Percentiles rank a stretch among this genome's conserved stretches.
Evolutionary conservation across 768 basidiomycete genomes (phyloP).

Genomic region (Paxillus rubicundulus): DNA sequence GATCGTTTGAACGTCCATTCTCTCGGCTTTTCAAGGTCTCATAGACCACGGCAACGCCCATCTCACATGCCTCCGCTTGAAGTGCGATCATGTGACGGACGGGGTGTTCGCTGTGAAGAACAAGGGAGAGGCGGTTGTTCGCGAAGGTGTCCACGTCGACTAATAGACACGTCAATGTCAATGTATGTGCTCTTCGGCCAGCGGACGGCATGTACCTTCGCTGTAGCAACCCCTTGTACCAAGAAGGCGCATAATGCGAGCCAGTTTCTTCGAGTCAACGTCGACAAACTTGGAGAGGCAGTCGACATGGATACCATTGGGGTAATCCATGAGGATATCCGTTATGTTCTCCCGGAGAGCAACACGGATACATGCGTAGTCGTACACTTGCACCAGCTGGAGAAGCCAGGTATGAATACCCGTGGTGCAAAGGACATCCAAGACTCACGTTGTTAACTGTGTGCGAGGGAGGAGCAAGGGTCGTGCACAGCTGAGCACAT

Average conservation of each 20-base stretch:
- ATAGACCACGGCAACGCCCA: slow-evolving; percentile 20
- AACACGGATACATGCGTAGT: slow-evolving; percentile 29
- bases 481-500: slow-evolving; percentile 4
- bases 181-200: background rate
- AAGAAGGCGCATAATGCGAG: slow-evolving; percentile 29
- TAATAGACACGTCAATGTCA: slow-evolving; percentile 6
- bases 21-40: slow-evolving; percentile 28
- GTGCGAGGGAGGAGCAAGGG: slow-evolving; percentile 18
- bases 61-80: slow-evolving; percentile 16
- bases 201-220: slow-evolving; percentile 26
- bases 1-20: slow-evolving; percentile 17
- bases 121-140: slow-evolving; percentile 35
- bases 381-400: slow-evolving; percentile 27
- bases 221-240: slow-evolving; percentile 29
- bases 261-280: slow-evolving; percentile 28
- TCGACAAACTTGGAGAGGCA: slow-evolving; percentile 23
- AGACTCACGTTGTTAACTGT: slow-evolving; percentile 31
- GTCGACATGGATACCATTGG: slow-evolving; percentile 30
- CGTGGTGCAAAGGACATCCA: background rate
- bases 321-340: slow-evolving; percentile 25
- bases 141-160: slow-evolving; percentile 31
- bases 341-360: slow-evolving; percentile 28
- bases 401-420: background rate
- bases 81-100: slow-evolving; percentile 17
- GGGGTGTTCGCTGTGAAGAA: slow-evolving; percentile 24